A percentile compares a stretch with the other conserved stretches of the same genome.
These are phyloP conservation scores for Tephrocybe sp. DNA, from an alignment of 768 basidiomycete species.

Conservation along the genomic window DNA sequence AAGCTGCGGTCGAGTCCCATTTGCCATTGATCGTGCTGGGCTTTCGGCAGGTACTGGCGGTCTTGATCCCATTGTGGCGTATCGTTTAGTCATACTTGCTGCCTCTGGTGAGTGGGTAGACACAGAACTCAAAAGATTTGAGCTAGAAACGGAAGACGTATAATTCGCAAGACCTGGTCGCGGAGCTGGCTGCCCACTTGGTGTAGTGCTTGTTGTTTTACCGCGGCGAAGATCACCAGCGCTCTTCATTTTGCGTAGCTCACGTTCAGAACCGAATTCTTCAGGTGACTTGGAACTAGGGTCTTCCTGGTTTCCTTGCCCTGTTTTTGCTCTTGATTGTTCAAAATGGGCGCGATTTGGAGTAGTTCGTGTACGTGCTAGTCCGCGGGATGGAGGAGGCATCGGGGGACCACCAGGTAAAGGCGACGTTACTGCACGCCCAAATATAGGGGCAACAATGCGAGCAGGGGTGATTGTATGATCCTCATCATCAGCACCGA, in stretches of 20 bases:
- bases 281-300: slow-evolving; percentile 26
- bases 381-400: slow-evolving; percentile 36
- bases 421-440: slow-evolving; percentile 51
- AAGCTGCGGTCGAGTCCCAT: slow-evolving; percentile 36
- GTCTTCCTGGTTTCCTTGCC: slow-evolving; percentile 18
- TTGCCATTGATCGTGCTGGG: slow-evolving; percentile 35
- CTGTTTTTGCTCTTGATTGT: slow-evolving; percentile 36
- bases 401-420: slow-evolving; percentile 25
- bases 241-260: slow-evolving; percentile 83
- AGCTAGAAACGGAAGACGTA: slow-evolving; percentile 64
- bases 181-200: slow-evolving; percentile 24
- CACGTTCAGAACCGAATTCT: slow-evolving; percentile 50
- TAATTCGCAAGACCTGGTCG: slow-evolving; percentile 46
- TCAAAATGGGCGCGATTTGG: slow-evolving; percentile 59
- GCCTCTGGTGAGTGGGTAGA: slow-evolving; percentile 32
- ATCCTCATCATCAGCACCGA: slow-evolving; percentile 59
- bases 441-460: slow-evolving; percentile 42
- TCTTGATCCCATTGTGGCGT: slow-evolving; percentile 70
- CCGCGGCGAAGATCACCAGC: slow-evolving; percentile 72
- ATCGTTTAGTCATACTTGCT: slow-evolving; percentile 47
- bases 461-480: slow-evolving; percentile 71
- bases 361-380: slow-evolving; percentile 71
- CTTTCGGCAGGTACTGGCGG: slow-evolving; percentile 31
- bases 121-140: slow-evolving; percentile 51
- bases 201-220: slow-evolving; percentile 26